Evolutionary conservation across 495 filamentous ascomycete genomes (phyloP).

Genomic region (Margaritispora aquatica): DNA sequence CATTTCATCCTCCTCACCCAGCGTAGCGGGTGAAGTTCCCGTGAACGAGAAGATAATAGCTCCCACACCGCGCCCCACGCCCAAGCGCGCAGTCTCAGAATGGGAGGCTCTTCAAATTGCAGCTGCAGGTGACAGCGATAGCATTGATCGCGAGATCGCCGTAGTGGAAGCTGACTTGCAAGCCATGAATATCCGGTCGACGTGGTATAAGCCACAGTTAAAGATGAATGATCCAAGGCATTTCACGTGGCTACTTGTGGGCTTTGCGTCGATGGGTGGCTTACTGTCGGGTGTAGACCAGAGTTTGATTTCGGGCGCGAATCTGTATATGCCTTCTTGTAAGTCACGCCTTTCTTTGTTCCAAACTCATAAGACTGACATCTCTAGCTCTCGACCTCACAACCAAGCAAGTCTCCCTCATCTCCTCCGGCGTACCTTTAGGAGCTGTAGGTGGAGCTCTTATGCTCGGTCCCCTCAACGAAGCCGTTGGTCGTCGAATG

Average conservation of each 20-base stretch:
- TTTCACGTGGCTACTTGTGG: constrained; percentile 54
- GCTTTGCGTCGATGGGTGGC: constrained; percentile 56
- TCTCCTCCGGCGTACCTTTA: constrained; percentile 53
- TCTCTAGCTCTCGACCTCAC: constrained; percentile 34
- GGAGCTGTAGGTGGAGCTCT: constrained; percentile 56
- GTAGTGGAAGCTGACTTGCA: constrained; percentile 19
- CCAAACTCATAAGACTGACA: background rate
- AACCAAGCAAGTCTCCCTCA: constrained; percentile 41
- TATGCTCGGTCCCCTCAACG: constrained; percentile 49
- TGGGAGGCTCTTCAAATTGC: constrained; percentile 24
- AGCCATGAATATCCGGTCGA: constrained; percentile 13
- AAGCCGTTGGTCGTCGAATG: constrained; percentile 50
- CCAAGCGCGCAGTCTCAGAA: constrained; percentile 16
- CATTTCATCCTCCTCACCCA: constrained; percentile 13
- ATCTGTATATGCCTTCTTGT: constrained; percentile 43
- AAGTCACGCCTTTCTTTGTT: constrained; percentile 39
- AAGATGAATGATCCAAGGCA: constrained; percentile 24
- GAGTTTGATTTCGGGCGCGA: constrained; percentile 54
- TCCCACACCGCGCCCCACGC: background rate
- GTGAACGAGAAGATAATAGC: constrained; percentile 6
- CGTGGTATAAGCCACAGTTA: constrained; percentile 18
- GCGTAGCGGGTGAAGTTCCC: background rate
- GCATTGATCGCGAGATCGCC: constrained; percentile 18
- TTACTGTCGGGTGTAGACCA: constrained; percentile 57
- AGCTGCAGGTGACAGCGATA: constrained; percentile 22